Conservation (phyloP, 2,329 filamentous ascomycete genomes). For the Alternaria viburni region DNA sequence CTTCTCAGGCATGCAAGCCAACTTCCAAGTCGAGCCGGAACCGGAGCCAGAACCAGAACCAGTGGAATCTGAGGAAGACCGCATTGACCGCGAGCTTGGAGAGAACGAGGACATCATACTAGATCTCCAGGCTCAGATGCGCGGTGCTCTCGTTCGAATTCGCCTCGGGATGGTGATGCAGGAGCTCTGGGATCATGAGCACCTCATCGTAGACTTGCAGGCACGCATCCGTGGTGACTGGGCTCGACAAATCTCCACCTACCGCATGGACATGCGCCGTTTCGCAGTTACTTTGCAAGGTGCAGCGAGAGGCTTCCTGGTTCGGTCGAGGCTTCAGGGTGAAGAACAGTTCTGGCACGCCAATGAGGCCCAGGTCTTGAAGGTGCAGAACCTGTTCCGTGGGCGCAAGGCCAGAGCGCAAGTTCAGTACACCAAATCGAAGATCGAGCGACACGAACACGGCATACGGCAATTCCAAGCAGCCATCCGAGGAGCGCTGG, state of each 20-base stretch:
- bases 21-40: slow-evolving; percentile 88
- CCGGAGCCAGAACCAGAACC: slow-evolving; percentile 77
- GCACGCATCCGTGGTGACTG: slow-evolving; percentile 87
- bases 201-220: slow-evolving; percentile 80
- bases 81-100: slow-evolving; percentile 78
- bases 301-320: slow-evolving; percentile 75
- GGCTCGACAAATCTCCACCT: slow-evolving; percentile 80
- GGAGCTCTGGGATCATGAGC: slow-evolving; percentile 84
- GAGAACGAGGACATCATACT: slow-evolving; percentile 75
- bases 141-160: slow-evolving; percentile 80
- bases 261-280: slow-evolving; percentile 79
- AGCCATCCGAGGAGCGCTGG: slow-evolving; percentile 58
- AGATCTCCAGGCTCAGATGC: slow-evolving; percentile 86
- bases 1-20: slow-evolving; percentile 96
- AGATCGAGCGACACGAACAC: slow-evolving; percentile 53
- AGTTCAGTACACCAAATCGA: slow-evolving; percentile 56
- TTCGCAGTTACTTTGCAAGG: slow-evolving; percentile 85
- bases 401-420: slow-evolving; percentile 63
- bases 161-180: slow-evolving; percentile 85
- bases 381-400: slow-evolving; percentile 81
- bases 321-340: slow-evolving; percentile 67
- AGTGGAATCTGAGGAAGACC: slow-evolving; percentile 86
- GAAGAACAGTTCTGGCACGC: slow-evolving; percentile 73
- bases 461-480: slow-evolving; percentile 62
- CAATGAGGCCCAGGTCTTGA: slow-evolving; percentile 73